Conservation (phyloP, 2,329 filamentous ascomycete genomes). For the Venturia carpophila region DNA sequence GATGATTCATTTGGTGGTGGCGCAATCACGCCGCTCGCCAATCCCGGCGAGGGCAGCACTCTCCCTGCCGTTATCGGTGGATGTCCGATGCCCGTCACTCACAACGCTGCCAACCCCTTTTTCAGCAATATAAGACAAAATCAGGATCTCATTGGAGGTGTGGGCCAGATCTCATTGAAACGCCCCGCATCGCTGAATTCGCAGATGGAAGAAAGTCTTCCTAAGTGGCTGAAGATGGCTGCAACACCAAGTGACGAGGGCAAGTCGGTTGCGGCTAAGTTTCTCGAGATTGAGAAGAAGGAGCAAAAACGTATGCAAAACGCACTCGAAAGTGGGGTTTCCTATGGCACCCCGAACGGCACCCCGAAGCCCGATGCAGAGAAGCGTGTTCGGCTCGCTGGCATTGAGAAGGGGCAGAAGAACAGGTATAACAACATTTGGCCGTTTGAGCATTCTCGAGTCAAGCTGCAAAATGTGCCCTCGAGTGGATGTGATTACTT, state of each 20-base stretch:
- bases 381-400: constrained; percentile 64
- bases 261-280: constrained; percentile 72
- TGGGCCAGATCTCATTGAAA: constrained; percentile 67
- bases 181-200: constrained; percentile 47
- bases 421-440: constrained; percentile 98
- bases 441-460: constrained; percentile 88
- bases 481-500: constrained; percentile 80
- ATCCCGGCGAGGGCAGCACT: not conserved
- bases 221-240: constrained; percentile 68
- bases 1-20: constrained; percentile 22
- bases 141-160: constrained; percentile 86
- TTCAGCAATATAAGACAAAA: constrained; percentile 96
- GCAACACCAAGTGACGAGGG: constrained; percentile 62
- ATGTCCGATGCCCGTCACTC: constrained; percentile 66
- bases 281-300: constrained; percentile 71
- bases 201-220: constrained; percentile 49
- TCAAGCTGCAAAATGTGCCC: constrained; percentile 63
- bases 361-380: constrained; percentile 35
- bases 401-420: constrained; percentile 89
- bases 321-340: constrained; percentile 56
- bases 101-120: constrained; percentile 73
- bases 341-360: constrained; percentile 45
- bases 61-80: constrained; percentile 68
- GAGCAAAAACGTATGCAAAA: constrained; percentile 92
- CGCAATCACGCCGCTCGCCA: constrained; percentile 19